Evolutionary conservation across 75 land plant species (phyloP), one percentile per base, ranked within the genome.

Genomic region (Picea glauca): DNA sequence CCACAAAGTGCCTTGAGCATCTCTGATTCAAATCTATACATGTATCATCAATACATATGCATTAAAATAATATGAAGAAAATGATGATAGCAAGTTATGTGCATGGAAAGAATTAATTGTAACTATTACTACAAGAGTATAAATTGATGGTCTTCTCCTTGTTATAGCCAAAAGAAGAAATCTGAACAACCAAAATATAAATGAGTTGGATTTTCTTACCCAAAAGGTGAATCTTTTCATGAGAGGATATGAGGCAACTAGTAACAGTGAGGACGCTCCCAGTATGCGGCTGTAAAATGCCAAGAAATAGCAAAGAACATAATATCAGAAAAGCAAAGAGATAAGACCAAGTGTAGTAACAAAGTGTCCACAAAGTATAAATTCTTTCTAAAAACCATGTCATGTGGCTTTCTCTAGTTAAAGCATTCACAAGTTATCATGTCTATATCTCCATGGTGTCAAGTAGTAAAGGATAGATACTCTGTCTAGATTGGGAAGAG

Each of bases 221-320:
- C 99, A 96, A 83, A 91, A 96, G 75, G 99, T 96, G 76, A 94
- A 72, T 80, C 99, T 93, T 85, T 96, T 96, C 93, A 96, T 93
- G 8, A 96, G 92, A 58, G 99, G 99, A 83, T 96, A 96, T 30
- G 99, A 84, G 80, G 91, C 94, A 76, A 96, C 99, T 54, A 96
- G 81, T 40, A 96, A 79, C 78, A 96, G 79, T 3, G 99, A 96
- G 20, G 99, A 96, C 75, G 99, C 99, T 77, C 99, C 99, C 84
- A 96, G 79, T 23, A 96, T 77, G 18, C 83, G 95, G 83, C 99
- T 96, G 87, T 75, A 81, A 50, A 50, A 75, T 73, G 77, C 61
- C 31, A 58, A 26, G 61, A 26, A 26, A 54, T 12, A 14, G 0
- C 13, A 75, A 75, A 26, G 33, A 75, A 57, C 9, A 57, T 15